A percentile compares a stretch with the other conserved stretches of the same genome.
Conservation (phyloP, 2,329 filamentous ascomycete species). For the Incumbomyces delicatus region DNA sequence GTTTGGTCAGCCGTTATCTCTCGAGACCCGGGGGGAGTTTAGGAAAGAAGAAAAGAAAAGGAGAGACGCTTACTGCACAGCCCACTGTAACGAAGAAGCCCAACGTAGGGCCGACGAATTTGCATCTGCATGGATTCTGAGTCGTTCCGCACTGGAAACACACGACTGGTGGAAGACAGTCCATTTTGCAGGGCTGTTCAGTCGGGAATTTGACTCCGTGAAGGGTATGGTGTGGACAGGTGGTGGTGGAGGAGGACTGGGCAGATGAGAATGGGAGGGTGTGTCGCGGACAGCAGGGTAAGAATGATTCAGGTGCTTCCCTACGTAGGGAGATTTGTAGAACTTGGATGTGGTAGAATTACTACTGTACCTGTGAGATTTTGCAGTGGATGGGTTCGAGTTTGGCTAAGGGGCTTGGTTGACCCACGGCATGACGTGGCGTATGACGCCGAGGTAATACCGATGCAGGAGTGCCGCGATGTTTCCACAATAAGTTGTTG, state of each 20-base stretch:
- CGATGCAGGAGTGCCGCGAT: too few relatives aligned
- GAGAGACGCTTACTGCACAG: constrained; percentile 35
- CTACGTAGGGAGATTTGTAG: not conserved
- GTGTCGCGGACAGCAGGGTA: not conserved
- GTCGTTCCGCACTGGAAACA: constrained; percentile 49
- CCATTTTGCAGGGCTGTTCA: not conserved
- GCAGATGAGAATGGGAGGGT: not conserved
- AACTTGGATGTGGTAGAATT: constrained; percentile 14
- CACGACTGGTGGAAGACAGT: constrained; percentile 24
- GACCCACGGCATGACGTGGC: constrained; percentile 6
- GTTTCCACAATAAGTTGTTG: too few relatives aligned
- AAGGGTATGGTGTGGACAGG: not conserved
- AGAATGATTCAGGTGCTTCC: not conserved
- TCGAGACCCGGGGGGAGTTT: too few relatives aligned
- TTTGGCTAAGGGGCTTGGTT: too few relatives aligned
- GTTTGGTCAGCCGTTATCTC: constrained; percentile 5
- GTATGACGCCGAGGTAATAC: too few relatives aligned
- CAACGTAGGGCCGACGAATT: constrained; percentile 46
- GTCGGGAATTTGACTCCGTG: not conserved
- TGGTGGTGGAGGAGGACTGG: not conserved
- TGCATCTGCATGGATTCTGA: constrained; percentile 49
- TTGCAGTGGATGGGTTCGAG: too few relatives aligned
- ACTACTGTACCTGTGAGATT: too few relatives aligned
- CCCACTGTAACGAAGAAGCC: constrained; percentile 38
- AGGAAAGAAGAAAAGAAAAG: too few relatives aligned